Evolutionary conservation across 345 rosid genomes (phyloP).

Genomic region (Punica granatum): DNA sequence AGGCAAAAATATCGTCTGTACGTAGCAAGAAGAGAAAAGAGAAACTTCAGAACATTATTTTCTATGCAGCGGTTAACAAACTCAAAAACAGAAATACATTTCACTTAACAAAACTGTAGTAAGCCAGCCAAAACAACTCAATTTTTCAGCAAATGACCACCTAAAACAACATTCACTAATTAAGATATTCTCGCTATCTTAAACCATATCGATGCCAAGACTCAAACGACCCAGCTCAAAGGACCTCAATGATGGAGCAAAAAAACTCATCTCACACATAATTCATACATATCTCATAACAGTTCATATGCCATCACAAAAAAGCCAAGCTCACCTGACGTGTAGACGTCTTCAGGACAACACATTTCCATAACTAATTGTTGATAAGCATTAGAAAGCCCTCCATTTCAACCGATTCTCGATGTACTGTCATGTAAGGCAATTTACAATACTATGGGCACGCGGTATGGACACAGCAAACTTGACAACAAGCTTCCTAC

Average conservation of each 20-base stretch:
- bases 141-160: too few relatives aligned
- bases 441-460: too few relatives aligned
- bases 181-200: too few relatives aligned
- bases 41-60: neutral
- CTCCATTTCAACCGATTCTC: too few relatives aligned
- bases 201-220: too few relatives aligned
- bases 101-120: neutral
- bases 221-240: too few relatives aligned
- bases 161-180: too few relatives aligned
- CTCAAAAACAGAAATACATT: neutral
- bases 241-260: neutral
- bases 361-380: too few relatives aligned
- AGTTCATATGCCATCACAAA: neutral
- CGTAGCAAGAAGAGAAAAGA: neutral
- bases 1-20: slow-evolving; percentile 92
- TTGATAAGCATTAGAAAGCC: too few relatives aligned
- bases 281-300: neutral
- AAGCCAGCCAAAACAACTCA: neutral
- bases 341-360: slow-evolving; percentile 93
- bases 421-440: too few relatives aligned
- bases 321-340: slow-evolving; percentile 54
- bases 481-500: too few relatives aligned
- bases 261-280: neutral
- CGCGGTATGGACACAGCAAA: too few relatives aligned
- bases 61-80: neutral